Percentiles rank a stretch among this genome's conserved stretches.
Evolutionary conservation across 306 rosid species (phyloP).

Genomic region (Inga leiocalycina): DNA sequence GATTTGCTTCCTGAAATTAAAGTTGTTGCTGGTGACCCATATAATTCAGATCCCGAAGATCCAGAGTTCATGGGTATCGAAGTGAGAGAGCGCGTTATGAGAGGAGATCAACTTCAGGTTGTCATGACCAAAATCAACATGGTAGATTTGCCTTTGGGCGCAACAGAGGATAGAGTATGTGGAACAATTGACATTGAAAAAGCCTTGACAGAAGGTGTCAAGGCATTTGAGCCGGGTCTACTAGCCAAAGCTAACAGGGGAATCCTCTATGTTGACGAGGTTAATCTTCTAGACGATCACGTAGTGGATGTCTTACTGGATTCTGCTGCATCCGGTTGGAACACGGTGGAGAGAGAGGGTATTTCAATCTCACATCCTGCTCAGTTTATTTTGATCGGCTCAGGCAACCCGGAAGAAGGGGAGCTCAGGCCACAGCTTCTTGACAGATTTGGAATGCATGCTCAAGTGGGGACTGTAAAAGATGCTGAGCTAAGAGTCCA

Average conservation of each 20-base stretch:
- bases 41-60: conserved; percentile 92
- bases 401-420: conserved; percentile 98
- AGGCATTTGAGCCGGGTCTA: conserved; percentile 95
- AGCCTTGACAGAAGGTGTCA: conserved; percentile 92
- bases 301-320: conserved; percentile 90
- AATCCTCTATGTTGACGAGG: conserved; percentile 93
- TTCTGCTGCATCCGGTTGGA: conserved; percentile 99
- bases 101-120: conserved; percentile 71
- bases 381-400: conserved; percentile 86
- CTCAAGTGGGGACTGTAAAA: conserved; percentile 92
- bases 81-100: conserved; percentile 65
- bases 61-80: conserved; percentile 91
- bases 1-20: conserved; percentile 92
- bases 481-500: conserved; percentile 96
- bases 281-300: conserved; percentile 94
- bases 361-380: conserved; percentile 96
- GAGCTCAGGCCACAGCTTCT: conserved; percentile 97
- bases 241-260: conserved; percentile 97
- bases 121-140: conserved; percentile 77
- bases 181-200: conserved; percentile 97
- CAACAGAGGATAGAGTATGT: conserved; percentile 94
- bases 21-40: conserved; percentile 88
- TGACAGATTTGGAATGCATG: conserved; percentile 99
- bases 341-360: conserved; percentile 98
- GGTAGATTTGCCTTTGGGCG: conserved; percentile 97